phyloP scores from a whole-genome alignment of 2,329 filamentous ascomycete species.

The Cercospora janseana region DNA sequence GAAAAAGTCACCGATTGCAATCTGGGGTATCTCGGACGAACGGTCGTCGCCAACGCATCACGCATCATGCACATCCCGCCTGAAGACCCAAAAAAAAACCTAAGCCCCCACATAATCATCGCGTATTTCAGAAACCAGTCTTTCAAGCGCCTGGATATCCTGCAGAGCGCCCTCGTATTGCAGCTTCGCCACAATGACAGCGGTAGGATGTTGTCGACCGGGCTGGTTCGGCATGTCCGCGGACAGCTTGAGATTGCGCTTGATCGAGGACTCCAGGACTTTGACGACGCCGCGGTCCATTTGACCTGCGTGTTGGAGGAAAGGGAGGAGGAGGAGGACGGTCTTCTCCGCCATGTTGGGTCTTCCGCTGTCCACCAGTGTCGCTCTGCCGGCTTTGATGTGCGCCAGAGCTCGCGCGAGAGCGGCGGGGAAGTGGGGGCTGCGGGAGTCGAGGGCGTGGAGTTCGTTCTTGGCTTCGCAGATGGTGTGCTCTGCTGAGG shows the following conservation, averaged over 20 bases:
- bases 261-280: conserved; percentile 48
- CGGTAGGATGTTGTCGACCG: conserved; percentile 6
- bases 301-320: conserved; percentile 44
- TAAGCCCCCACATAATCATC: conserved; percentile 11
- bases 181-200: conserved; percentile 10
- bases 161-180: conserved; percentile 10
- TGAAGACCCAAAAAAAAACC: too few relatives aligned
- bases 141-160: conserved; percentile 11
- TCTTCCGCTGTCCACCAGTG: conserved; percentile 36
- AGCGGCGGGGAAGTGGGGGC: conserved; percentile 69
- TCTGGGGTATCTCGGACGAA: too few relatives aligned
- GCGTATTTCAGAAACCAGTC: conserved; percentile 8
- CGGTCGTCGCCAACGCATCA: too few relatives aligned
- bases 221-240: conserved; percentile 8
- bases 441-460: conserved; percentile 60
- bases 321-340: conserved; percentile 50
- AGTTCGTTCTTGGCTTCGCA: conserved; percentile 72
- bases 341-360: conserved; percentile 47
- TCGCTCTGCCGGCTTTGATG: conserved; percentile 55
- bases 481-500: conserved; percentile 57
- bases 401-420: conserved; percentile 64
- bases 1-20: too few relatives aligned
- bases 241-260: conserved; percentile 28
- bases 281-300: conserved; percentile 55
- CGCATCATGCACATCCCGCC: too few relatives aligned